Base-by-base conservation (phyloP, 495 filamentous ascomycete genomes). In the Lasiosphaeris hirsuta region DNA sequence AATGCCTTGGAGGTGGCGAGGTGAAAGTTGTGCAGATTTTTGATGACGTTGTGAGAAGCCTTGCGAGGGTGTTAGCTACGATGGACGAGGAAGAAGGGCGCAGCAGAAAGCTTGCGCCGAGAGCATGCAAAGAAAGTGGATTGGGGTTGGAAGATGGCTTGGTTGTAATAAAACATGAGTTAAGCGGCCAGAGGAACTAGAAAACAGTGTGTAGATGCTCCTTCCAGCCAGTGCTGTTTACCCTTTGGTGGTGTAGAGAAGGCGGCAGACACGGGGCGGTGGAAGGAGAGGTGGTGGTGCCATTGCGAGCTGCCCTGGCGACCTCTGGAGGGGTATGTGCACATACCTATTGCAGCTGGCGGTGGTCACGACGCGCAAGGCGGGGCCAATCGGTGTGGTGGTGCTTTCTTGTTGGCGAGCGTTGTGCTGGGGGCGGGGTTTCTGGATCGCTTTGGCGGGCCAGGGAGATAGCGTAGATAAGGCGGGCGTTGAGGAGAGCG, bases 261-360 rank as follows among this genome's bases (percentile, higher is more conserved):
- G 39, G 59, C 48, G 47, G 51, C 23, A 44, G 39, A 43, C 49
- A 57, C 41, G 59, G 41, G 40, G n/a, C 38, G 51, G 47, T 48
- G 49, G 58, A 58, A 63, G 56, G 58, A 63, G 59, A 59, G 59
- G 64, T 40, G 57, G 63, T 57, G 64, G 23, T 57, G 60, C 60
- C 57, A 42, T 58, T 34, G 58, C 45, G 56, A 57, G 54, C 51
- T 19, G 49, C 35, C 58, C 42, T 41, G 56, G 38, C 45, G 51
- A 51, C 56, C 38, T 34, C 51, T 58, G 44, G 63, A 56, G 60
- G 63, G 49, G 57, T 54, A 62, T 56, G 62, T 68, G 64, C 65
- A 67, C 67, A 59, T 70, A 68, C 67, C 61, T 68, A 54, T 65
- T 66, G 57, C 58, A 60, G 62, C 23, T 57, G 57, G 36, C 47